phyloP scores from a whole-genome alignment of 2,329 filamentous ascomycete species.

The Sporothrix curviconia region DNA sequence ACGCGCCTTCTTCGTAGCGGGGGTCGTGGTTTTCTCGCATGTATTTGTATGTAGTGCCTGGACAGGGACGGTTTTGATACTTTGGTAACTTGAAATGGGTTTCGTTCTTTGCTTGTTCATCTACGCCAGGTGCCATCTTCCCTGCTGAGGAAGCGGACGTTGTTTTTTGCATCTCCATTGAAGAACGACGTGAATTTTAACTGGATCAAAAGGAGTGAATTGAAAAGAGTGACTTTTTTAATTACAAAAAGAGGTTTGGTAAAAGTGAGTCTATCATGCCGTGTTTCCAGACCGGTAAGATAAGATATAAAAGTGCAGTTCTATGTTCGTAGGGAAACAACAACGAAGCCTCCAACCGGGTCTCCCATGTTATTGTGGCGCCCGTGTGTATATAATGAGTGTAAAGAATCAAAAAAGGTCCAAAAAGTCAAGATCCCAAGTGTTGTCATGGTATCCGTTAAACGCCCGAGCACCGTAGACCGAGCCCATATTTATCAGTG shows the following conservation, averaged over 20 bases:
- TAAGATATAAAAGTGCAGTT: no score
- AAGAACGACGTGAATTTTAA: background rate
- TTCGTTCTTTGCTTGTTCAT: no score
- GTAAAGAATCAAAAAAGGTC: background rate
- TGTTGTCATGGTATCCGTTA: no score
- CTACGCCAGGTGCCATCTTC: no score
- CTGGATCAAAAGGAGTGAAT: background rate
- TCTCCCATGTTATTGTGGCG: background rate
- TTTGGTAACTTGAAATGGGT: background rate
- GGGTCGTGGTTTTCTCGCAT: background rate
- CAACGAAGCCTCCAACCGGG: background rate
- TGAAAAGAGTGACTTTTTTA: background rate
- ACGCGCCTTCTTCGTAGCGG: slow-evolving; percentile 18
- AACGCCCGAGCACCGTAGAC: no score
- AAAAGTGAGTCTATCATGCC: no score
- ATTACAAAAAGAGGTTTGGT: background rate
- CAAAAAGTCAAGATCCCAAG: background rate
- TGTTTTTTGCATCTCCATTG: no score
- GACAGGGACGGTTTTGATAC: background rate
- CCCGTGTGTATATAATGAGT: background rate
- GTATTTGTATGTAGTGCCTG: background rate
- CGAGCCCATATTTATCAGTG: no score
- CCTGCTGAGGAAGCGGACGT: no score
- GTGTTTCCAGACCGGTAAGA: no score
- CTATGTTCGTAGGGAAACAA: background rate